These are phyloP conservation scores for Paecilomyces sp. DNA, from an alignment of 2,329 filamentous ascomycete species.

Conservation along the genomic window DNA sequence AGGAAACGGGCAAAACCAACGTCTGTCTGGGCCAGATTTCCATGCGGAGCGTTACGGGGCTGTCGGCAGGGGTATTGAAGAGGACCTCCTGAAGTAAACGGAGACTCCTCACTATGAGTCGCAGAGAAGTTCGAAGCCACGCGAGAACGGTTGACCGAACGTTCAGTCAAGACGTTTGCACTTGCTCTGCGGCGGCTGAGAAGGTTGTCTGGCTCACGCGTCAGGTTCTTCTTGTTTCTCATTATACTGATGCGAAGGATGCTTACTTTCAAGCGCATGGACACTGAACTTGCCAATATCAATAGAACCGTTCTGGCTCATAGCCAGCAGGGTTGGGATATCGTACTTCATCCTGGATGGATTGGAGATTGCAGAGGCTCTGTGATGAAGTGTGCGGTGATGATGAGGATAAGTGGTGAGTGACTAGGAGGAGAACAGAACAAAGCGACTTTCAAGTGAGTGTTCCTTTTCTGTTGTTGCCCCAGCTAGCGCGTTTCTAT, in stretches of 20 bases:
- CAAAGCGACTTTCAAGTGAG: not conserved
- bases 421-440: constrained; percentile 1
- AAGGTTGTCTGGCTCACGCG: constrained; percentile 14
- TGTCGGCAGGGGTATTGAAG: constrained; percentile 20
- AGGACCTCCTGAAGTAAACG: constrained; percentile 8
- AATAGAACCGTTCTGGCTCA: constrained; percentile 20
- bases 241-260: not conserved
- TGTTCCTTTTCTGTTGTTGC: not conserved
- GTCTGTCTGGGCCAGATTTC: constrained; percentile 25
- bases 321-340: constrained; percentile 28
- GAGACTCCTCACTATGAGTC: constrained; percentile 10
- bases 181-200: constrained; percentile 13
- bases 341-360: constrained; percentile 25
- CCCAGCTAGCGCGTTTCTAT: not conserved
- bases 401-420: constrained; percentile 3
- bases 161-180: constrained; percentile 18
- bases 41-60: constrained; percentile 25
- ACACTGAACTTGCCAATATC: constrained; percentile 18
- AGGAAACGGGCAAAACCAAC: constrained; percentile 41
- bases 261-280: constrained; percentile 25
- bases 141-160: constrained; percentile 16
- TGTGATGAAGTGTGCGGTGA: not conserved
- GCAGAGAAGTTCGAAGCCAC: constrained; percentile 14
- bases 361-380: not conserved
- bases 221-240: not conserved